Evolutionary conservation across 2,329 filamentous ascomycete genomes (phyloP), one percentile per base, ranked within the genome.

Genomic region (Colletotrichum eremochloae): DNA sequence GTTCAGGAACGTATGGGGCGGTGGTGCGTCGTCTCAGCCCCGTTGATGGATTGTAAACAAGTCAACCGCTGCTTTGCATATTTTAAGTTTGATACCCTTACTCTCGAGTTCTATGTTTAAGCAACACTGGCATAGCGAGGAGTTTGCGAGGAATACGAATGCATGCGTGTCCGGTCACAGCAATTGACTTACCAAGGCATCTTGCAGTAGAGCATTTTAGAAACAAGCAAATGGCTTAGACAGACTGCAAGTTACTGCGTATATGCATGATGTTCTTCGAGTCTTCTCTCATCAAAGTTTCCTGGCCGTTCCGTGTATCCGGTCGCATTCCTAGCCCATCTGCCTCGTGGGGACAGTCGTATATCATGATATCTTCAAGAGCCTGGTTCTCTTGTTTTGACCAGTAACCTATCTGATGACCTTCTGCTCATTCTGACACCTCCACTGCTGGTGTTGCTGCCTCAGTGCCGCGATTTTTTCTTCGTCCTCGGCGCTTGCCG

Each of bases 1-100:
- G 68, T 86, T 86, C 72, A 79, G 80, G 29, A 86, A 86, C 72
- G 83, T 86, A n/a, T 87, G 85, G 85, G 80, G 77, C 52, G 58
- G 67, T 8, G 55, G 63, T 31, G 66, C 67, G 56, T 38, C 56
- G 11, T 58, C 56, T 29, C 56, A 58, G 65, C 61, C 65, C 52
- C 64, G 57, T 52, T 56, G 38, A 63, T 14, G 38, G 57, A 52
- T 24, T 38, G 31, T 65, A 11, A n/a, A 18, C 62, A 31, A 24
- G 29, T 40, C 56, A 33, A n/a, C 53, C 40, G 38, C 46, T 65
- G 61, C 66, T 64, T 69, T 63, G 58, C 44, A 40, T 56, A 48
- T 72, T 69, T 44, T 31, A 40, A 57, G 63, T 58, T 57, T 60
- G 68, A 74, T 74, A 74, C 71, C 71, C 71, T 67, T 55, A 70